phyloP scores from a whole-genome alignment of 164 flowering plant species.

The Protea cynaroides region DNA sequence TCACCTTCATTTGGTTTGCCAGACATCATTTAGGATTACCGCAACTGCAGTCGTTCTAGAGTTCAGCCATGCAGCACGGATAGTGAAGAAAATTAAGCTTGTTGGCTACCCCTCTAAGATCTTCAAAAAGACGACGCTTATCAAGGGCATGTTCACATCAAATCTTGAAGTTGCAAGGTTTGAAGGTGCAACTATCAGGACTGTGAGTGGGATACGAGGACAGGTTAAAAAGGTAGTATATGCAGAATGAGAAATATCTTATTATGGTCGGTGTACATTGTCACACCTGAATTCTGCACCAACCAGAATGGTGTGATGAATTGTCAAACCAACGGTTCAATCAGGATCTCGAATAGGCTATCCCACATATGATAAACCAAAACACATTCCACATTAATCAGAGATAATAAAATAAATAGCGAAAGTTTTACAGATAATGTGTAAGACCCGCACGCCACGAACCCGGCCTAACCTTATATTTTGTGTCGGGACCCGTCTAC shows the following conservation, averaged over 20 bases:
- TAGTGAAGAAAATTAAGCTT: slow-evolving; percentile 83
- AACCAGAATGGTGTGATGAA: too few relatives aligned
- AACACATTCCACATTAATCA: too few relatives aligned
- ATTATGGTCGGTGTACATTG: background rate
- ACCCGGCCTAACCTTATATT: too few relatives aligned
- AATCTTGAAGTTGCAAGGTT: slow-evolving; percentile 90
- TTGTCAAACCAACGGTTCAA: too few relatives aligned
- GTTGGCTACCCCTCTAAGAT: slow-evolving; percentile 87
- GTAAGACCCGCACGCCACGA: too few relatives aligned
- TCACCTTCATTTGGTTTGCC: slow-evolving; percentile 3
- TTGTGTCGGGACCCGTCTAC: too few relatives aligned
- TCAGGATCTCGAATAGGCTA: too few relatives aligned
- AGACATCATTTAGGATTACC: slow-evolving; percentile 81
- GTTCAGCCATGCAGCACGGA: slow-evolving; percentile 71
- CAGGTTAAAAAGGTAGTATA: slow-evolving; percentile 84
- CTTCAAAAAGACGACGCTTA: slow-evolving; percentile 86
- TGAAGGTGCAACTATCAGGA: slow-evolving; percentile 85
- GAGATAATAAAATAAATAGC: too few relatives aligned
- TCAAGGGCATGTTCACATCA: slow-evolving; percentile 89
- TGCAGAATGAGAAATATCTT: too few relatives aligned
- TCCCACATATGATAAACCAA: too few relatives aligned
- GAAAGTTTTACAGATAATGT: too few relatives aligned
- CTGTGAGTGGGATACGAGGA: slow-evolving; percentile 95
- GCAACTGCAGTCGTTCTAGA: slow-evolving; percentile 79
- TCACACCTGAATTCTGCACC: background rate